A percentile compares a stretch with the other conserved stretches of the same genome.
Conservation (phyloP, 768 basidiomycete genomes). For the Naganishia vaughanmartiniae region DNA sequence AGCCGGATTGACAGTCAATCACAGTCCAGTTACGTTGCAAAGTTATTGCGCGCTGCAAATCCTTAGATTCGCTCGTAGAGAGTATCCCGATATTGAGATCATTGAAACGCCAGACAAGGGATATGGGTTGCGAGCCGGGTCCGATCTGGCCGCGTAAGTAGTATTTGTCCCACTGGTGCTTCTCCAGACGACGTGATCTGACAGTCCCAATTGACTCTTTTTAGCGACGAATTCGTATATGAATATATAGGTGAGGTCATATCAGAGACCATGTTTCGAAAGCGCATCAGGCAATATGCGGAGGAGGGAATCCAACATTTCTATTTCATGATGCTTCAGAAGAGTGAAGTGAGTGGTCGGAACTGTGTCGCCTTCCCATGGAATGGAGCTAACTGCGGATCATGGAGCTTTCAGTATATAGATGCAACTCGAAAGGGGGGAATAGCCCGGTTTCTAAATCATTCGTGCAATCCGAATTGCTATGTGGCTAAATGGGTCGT, state of each 20-base stretch:
- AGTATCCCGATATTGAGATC: constrained; percentile 83
- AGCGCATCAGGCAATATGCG: constrained; percentile 90
- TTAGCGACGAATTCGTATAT: constrained; percentile 87
- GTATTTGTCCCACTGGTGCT: background rate
- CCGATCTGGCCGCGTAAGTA: constrained; percentile 53
- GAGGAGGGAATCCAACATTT: constrained; percentile 92
- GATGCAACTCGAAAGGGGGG: constrained; percentile 97
- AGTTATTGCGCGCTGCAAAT: background rate
- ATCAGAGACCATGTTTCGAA: constrained; percentile 77
- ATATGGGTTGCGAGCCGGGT: constrained; percentile 78
- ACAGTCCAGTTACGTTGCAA: background rate
- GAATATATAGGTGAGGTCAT: constrained; percentile 98
- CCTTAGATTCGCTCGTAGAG: constrained; percentile 75
- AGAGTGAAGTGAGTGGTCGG: constrained; percentile 74
- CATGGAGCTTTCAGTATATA: constrained; percentile 65
- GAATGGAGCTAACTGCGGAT: background rate
- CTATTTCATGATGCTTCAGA: constrained; percentile 99
- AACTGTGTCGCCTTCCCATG: background rate
- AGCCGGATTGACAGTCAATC: constrained; percentile 41
- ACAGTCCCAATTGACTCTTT: background rate
- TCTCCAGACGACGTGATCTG: background rate
- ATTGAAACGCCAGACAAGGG: constrained; percentile 95
- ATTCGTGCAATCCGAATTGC: constrained; percentile 95
- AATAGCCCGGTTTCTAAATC: constrained; percentile 95
- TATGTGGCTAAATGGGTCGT: constrained; percentile 98